Evolutionary conservation across 1,139 yeast species (phyloP).

Genomic region (Insectozyma bohioensis): DNA sequence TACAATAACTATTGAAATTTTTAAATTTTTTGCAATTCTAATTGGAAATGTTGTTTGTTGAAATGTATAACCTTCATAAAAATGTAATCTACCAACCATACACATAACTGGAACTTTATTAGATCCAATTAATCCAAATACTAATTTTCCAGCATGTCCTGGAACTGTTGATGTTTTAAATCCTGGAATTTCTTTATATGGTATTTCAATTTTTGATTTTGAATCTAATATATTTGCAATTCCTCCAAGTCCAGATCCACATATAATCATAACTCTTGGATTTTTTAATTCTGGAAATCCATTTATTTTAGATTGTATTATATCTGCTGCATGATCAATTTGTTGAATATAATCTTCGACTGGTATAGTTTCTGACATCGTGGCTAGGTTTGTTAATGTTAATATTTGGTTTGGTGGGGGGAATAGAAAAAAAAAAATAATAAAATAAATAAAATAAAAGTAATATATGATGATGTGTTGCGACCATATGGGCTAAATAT

Average conservation of each 20-base stretch:
- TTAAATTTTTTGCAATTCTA: slow-evolving; percentile 67
- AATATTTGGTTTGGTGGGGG: background rate
- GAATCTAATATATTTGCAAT: slow-evolving; percentile 56
- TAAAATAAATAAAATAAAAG: background rate
- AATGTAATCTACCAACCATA: slow-evolving; percentile 92
- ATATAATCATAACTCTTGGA: slow-evolving; percentile 75
- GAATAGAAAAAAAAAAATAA: slow-evolving; percentile 1
- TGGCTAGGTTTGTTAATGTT: background rate
- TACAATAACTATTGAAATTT: slow-evolving; percentile 62
- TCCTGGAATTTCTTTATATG: slow-evolving; percentile 75
- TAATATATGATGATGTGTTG: no score
- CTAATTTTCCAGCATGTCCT: slow-evolving; percentile 84
- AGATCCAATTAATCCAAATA: slow-evolving; percentile 73
- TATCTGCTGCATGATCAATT: slow-evolving; percentile 14
- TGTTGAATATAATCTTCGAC: slow-evolving; percentile 14
- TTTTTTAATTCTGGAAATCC: slow-evolving; percentile 15
- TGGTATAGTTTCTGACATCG: slow-evolving; percentile 15
- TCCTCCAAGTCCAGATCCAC: slow-evolving; percentile 95
- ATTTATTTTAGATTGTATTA: slow-evolving; percentile 9
- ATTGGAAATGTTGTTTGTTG: slow-evolving; percentile 84
- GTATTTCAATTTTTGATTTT: slow-evolving; percentile 47
- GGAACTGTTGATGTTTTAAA: slow-evolving; percentile 80
- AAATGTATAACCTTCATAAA: slow-evolving; percentile 86
- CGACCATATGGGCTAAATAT: no score
- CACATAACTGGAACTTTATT: slow-evolving; percentile 80